Conservation (phyloP, 2,329 filamentous ascomycete genomes). For the Thelonectria olida region DNA sequence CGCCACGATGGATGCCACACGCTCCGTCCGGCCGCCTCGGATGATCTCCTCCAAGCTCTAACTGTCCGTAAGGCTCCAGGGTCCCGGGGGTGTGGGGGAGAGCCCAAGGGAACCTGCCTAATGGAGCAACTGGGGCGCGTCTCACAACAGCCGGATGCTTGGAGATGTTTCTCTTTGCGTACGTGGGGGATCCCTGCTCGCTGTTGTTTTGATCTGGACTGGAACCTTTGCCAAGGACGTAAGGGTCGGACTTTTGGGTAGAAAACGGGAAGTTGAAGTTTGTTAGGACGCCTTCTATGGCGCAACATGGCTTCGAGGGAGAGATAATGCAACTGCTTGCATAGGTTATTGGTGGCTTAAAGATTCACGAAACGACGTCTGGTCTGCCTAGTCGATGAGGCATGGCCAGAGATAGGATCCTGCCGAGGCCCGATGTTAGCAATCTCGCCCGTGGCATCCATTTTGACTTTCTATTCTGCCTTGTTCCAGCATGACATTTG, state of each 20-base stretch:
- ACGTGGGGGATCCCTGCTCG: slow-evolving; percentile 7
- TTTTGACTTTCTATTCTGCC: too few species aligned
- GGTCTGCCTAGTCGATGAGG: slow-evolving; percentile 2
- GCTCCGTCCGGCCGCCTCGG: slow-evolving; percentile 11
- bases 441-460: background rate
- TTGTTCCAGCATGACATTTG: too few species aligned
- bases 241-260: slow-evolving; percentile 7
- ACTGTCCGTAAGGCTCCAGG: slow-evolving; percentile 1
- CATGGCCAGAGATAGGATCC: background rate
- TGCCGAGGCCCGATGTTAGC: background rate
- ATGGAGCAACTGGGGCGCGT: slow-evolving; percentile 9
- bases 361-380: background rate
- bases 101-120: slow-evolving; percentile 18
- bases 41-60: background rate
- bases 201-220: background rate
- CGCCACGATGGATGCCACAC: slow-evolving; percentile 8
- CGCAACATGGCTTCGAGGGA: too few species aligned
- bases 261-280: slow-evolving; percentile 13
- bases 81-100: slow-evolving; percentile 11
- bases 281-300: too few species aligned
- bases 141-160: too few species aligned
- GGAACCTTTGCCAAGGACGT: background rate
- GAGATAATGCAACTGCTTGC: too few species aligned
- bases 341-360: background rate
- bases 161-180: background rate